These are phyloP conservation scores for Paecilomyces variotii DNA, from an alignment of 2,329 filamentous ascomycete species.

Conservation along the genomic window DNA sequence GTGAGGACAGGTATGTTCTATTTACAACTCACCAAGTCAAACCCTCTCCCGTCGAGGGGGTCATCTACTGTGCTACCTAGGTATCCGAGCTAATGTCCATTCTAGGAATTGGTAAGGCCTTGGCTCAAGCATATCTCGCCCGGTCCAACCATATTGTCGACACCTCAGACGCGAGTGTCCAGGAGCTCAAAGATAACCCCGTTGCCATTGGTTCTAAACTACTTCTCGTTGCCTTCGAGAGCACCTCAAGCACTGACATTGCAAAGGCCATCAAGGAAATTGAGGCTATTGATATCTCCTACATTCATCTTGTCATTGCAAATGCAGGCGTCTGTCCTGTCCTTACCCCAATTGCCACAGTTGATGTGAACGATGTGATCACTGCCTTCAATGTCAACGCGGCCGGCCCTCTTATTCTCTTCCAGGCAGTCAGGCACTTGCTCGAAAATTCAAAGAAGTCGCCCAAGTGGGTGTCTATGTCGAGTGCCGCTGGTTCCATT, in stretches of 20 bases:
- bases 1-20: background rate
- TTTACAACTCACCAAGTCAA: background rate
- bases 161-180: background rate
- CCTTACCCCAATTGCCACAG: slow-evolving; percentile 10
- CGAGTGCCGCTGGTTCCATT: slow-evolving; percentile 2
- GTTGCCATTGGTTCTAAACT: slow-evolving; percentile 27
- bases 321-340: slow-evolving; percentile 39
- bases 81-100: background rate
- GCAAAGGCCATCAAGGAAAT: slow-evolving; percentile 25
- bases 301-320: slow-evolving; percentile 45
- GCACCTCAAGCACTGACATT: slow-evolving; percentile 24
- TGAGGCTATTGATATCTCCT: slow-evolving; percentile 25
- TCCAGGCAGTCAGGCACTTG: slow-evolving; percentile 8
- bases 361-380: slow-evolving; percentile 11
- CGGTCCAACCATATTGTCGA: slow-evolving; percentile 2
- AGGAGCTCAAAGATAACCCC: slow-evolving; percentile 19
- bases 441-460: slow-evolving; percentile 5
- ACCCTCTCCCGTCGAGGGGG: background rate
- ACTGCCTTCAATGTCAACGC: slow-evolving; percentile 26
- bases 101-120: background rate
- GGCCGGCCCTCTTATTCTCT: slow-evolving; percentile 21
- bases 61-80: too few species aligned
- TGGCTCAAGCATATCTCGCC: slow-evolving; percentile 2
- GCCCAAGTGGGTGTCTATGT: slow-evolving; percentile 11
- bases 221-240: slow-evolving; percentile 39